phyloP scores from a whole-genome alignment of 164 flowering plant species.

The Tetrastigma voinierianum region DNA sequence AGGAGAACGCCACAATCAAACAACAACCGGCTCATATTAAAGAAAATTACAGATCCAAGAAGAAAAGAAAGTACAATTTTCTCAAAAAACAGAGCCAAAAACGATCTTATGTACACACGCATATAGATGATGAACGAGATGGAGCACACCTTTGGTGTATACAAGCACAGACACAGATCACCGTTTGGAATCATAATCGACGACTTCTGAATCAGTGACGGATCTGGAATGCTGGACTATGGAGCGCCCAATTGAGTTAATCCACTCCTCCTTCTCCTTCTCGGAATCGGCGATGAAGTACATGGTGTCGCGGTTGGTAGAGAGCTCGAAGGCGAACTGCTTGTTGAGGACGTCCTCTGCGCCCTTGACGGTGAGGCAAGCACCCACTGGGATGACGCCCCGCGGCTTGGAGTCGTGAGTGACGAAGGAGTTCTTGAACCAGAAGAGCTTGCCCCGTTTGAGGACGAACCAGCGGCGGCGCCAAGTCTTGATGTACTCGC shows the following conservation, averaged over 20 bases:
- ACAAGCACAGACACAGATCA: background rate
- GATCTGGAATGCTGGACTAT: conserved; percentile 90
- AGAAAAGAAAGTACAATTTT: too few relatives aligned
- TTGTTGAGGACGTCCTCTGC: conserved; percentile 84
- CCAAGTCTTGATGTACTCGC: conserved; percentile 93
- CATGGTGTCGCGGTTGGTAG: conserved; percentile 64
- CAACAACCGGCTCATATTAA: too few relatives aligned
- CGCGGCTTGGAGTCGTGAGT: conserved; percentile 68
- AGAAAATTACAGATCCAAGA: too few relatives aligned
- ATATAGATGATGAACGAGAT: too few relatives aligned
- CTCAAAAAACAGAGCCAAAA: too few relatives aligned
- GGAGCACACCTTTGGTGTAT: too few relatives aligned
- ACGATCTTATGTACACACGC: too few relatives aligned
- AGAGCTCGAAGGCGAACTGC: conserved; percentile 77
- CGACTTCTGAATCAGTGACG: conserved; percentile 74
- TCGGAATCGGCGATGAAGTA: conserved; percentile 89
- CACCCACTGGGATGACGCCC: conserved; percentile 73
- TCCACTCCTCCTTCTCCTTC: conserved; percentile 98
- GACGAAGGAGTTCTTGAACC: conserved; percentile 78
- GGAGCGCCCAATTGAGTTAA: conserved; percentile 85
- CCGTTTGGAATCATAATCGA: conserved; percentile 68
- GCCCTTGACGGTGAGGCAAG: conserved; percentile 84
- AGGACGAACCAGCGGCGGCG: conserved; percentile 95
- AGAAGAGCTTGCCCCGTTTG: conserved; percentile 85
- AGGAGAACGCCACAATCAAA: too few relatives aligned